phyloP scores from a whole-genome alignment of 2,329 filamentous ascomycete genomes.

The Phyllosticta ampelicida region DNA sequence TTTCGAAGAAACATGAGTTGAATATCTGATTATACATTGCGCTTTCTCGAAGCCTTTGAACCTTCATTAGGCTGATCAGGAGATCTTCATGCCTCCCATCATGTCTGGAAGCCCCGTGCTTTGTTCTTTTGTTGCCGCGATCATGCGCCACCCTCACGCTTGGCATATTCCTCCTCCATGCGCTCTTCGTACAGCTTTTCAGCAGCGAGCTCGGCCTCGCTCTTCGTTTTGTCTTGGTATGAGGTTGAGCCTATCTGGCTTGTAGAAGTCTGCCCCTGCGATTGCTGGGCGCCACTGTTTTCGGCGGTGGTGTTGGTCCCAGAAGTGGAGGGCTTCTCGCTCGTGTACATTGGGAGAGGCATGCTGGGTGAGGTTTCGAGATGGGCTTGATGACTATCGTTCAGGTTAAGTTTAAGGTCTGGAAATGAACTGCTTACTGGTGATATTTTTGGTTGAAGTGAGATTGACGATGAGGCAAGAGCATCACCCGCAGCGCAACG shows the following conservation, averaged over 20 bases:
- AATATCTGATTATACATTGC: background rate
- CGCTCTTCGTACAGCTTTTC: constrained; percentile 16
- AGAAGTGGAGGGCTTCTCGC: constrained; percentile 13
- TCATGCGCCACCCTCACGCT: constrained; percentile 15
- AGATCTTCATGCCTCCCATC: background rate
- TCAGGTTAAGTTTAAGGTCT: background rate
- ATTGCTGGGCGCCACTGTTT: background rate
- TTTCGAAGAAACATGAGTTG: background rate
- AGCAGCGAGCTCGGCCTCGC: constrained; percentile 14
- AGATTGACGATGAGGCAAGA: background rate
- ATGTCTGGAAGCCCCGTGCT: background rate
- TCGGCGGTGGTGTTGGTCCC: constrained; percentile 8
- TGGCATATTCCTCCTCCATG: constrained; percentile 17
- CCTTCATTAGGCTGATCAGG: background rate
- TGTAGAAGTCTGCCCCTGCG: background rate
- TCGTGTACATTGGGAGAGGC: constrained; percentile 10
- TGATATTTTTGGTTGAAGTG: background rate
- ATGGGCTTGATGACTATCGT: background rate
- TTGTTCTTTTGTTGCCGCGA: background rate
- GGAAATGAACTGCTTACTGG: background rate
- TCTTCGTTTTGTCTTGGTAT: constrained; percentile 8
- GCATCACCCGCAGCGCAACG: background rate
- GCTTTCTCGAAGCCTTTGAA: background rate
- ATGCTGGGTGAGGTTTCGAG: constrained; percentile 1
- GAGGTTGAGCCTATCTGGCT: background rate